Conservation (phyloP, 345 rosid genomes). For the Lagerstroemia speciosa region DNA sequence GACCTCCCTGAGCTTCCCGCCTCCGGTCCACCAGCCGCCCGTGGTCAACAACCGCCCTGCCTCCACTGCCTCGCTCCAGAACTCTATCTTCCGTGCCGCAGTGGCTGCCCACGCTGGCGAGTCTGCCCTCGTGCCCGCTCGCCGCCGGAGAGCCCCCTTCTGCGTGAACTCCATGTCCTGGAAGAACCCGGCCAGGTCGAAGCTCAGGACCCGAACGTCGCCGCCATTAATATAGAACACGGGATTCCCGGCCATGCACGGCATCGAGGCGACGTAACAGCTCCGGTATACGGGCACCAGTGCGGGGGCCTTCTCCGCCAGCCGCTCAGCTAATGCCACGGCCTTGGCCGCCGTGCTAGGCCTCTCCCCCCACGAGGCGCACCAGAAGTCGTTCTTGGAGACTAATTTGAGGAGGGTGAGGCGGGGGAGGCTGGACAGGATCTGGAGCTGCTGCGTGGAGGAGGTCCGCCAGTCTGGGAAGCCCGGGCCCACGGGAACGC, state of each 20-base stretch:
- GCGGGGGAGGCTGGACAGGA: constrained; percentile 43
- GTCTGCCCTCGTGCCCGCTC: constrained; percentile 1
- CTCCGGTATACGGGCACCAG: constrained; percentile 54
- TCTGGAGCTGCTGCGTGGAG: constrained; percentile 46
- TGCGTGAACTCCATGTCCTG: constrained; percentile 28
- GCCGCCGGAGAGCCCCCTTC: constrained; percentile 7
- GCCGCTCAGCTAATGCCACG: constrained; percentile 16
- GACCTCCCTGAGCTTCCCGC: constrained; percentile 25
- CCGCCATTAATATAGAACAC: constrained; percentile 56
- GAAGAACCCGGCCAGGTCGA: constrained; percentile 58
- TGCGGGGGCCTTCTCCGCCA: constrained; percentile 37
- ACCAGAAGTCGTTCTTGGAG: constrained; percentile 48
- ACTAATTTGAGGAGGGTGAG: constrained; percentile 39
- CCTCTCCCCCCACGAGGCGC: constrained; percentile 56
- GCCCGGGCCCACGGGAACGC: constrained; percentile 58
- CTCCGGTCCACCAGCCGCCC: constrained; percentile 43
- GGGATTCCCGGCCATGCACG: constrained; percentile 57
- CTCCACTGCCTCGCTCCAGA: constrained; percentile 80
- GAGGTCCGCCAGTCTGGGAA: constrained; percentile 84
- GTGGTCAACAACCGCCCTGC: constrained; percentile 29
- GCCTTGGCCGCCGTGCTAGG: constrained; percentile 25
- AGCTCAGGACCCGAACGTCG: constrained; percentile 40
- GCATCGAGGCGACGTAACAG: constrained; percentile 55
- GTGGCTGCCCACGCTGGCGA: constrained; percentile 58
- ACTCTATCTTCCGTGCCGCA: constrained; percentile 34